Conservation (phyloP, 2,329 filamentous ascomycete species). For the Ceratocystis harringtonii region DNA sequence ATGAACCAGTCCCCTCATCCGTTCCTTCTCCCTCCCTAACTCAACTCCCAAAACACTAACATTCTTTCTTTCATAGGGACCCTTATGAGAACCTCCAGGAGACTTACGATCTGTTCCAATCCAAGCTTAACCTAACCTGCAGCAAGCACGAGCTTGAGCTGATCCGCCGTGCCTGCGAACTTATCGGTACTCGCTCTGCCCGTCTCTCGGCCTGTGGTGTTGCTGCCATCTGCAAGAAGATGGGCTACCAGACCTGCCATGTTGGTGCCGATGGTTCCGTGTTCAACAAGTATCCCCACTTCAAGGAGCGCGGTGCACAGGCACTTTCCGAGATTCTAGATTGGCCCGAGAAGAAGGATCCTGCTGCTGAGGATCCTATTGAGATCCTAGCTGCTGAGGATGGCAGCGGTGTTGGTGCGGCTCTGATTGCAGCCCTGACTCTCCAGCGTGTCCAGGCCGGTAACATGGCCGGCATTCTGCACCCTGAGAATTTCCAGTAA, state of each 20-base stretch:
- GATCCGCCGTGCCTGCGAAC: conserved; percentile 72
- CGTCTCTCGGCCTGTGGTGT: conserved; percentile 90
- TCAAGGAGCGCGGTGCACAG: conserved; percentile 80
- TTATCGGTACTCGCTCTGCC: conserved; percentile 88
- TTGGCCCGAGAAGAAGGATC: conserved; percentile 51
- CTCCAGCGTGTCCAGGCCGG: conserved; percentile 48
- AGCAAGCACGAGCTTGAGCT: conserved; percentile 74
- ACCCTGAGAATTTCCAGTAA: conserved; percentile 43
- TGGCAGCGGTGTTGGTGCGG: conserved; percentile 69
- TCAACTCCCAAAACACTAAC: neutral
- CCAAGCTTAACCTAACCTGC: conserved; percentile 55
- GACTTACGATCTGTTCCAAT: conserved; percentile 66
- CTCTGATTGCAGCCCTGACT: conserved; percentile 69
- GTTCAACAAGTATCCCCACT: conserved; percentile 98
- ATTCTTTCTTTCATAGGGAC: conserved; percentile 40
- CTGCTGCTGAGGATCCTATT: conserved; percentile 69
- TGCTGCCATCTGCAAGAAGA: conserved; percentile 93
- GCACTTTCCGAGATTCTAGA: conserved; percentile 91
- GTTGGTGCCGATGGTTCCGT: conserved; percentile 94
- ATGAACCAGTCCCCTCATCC: neutral
- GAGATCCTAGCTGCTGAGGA: conserved; percentile 85
- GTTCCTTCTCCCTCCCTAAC: neutral
- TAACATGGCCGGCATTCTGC: conserved; percentile 48
- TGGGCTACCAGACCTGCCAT: conserved; percentile 72
- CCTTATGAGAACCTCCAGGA: conserved; percentile 91